A percentile compares a stretch with the other conserved stretches of the same genome.
Evolutionary conservation across 163 green algal species (phyloP).

Genomic region (Scenedesmus sp.): DNA sequence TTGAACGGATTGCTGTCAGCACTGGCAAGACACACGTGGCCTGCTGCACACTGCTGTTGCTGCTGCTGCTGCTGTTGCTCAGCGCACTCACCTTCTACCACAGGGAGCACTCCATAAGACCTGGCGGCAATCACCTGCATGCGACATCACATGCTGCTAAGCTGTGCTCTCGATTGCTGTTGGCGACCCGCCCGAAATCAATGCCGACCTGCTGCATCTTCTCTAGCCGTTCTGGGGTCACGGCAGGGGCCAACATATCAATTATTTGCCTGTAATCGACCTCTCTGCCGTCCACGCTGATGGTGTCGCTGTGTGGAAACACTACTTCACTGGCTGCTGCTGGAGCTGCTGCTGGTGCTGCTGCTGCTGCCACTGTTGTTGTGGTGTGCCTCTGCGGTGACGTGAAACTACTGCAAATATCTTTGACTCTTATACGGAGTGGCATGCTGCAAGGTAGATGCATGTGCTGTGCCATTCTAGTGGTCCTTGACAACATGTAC

Average conservation of each 20-base stretch:
- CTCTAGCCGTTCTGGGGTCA: neutral
- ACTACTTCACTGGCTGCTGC: neutral
- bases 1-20: neutral
- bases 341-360: neutral
- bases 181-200: neutral
- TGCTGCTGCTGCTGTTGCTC: neutral
- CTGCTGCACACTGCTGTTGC: neutral
- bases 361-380: neutral
- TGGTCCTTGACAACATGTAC: neutral
- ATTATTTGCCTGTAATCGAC: neutral
- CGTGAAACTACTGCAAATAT: neutral
- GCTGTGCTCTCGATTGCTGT: neutral
- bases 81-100: conserved; percentile 60
- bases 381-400: neutral
- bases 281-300: neutral
- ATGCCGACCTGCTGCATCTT: conserved; percentile 34
- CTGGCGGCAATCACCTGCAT: conserved; percentile 47
- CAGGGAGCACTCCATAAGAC: conserved; percentile 57
- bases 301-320: conserved; percentile 29
- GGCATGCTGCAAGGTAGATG: neutral
- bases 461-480: neutral
- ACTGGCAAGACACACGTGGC: neutral
- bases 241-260: conserved; percentile 14
- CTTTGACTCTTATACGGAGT: neutral
- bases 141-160: neutral